phyloP scores from a whole-genome alignment of 108 stramenopile genomes.

The Nitzschia putrida region DNA sequence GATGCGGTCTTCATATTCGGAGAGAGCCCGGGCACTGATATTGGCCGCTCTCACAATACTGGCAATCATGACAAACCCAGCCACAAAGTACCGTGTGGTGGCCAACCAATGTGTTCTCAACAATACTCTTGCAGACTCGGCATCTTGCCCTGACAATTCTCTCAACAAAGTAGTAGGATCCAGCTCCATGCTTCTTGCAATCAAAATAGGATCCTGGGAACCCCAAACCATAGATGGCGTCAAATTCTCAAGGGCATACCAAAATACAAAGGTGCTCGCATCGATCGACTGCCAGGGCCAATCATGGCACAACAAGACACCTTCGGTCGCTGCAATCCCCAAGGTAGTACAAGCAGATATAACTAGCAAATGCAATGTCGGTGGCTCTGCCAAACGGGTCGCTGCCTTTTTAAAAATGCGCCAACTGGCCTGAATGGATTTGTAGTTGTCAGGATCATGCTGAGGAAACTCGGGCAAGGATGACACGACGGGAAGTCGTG shows the following conservation, averaged over 20 bases:
- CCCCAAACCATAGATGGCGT: slow-evolving; percentile 25
- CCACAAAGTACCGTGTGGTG: slow-evolving; percentile 16
- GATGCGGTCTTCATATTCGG: slow-evolving; percentile 23
- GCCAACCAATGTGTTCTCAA: not conserved
- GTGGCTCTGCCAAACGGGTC: slow-evolving; percentile 10
- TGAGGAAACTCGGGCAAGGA: not conserved
- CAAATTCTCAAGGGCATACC: slow-evolving; percentile 28
- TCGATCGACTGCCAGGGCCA: slow-evolving; percentile 12
- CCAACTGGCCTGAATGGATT: not conserved
- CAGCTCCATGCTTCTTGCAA: slow-evolving; percentile 18
- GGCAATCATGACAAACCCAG: slow-evolving; percentile 26
- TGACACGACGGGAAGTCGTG: slow-evolving; percentile 7
- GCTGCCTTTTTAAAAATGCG: slow-evolving; percentile 10
- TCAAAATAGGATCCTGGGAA: slow-evolving; percentile 17
- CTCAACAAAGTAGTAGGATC: slow-evolving; percentile 9
- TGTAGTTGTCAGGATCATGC: not conserved
- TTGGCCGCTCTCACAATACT: slow-evolving; percentile 23
- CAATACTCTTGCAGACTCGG: slow-evolving; percentile 6
- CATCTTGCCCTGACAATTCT: slow-evolving; percentile 12
- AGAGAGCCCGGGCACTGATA: slow-evolving; percentile 14
- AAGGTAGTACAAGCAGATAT: slow-evolving; percentile 6
- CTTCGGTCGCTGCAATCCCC: slow-evolving; percentile 5
- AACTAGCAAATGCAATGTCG: slow-evolving; percentile 9
- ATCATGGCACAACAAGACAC: slow-evolving; percentile 4
- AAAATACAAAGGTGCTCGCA: slow-evolving; percentile 10